Percentiles rank a stretch among this genome's conserved stretches.
Evolutionary conservation across 2,329 filamentous ascomycete genomes (phyloP).

Genomic region (Colletotrichum endophyticum): DNA sequence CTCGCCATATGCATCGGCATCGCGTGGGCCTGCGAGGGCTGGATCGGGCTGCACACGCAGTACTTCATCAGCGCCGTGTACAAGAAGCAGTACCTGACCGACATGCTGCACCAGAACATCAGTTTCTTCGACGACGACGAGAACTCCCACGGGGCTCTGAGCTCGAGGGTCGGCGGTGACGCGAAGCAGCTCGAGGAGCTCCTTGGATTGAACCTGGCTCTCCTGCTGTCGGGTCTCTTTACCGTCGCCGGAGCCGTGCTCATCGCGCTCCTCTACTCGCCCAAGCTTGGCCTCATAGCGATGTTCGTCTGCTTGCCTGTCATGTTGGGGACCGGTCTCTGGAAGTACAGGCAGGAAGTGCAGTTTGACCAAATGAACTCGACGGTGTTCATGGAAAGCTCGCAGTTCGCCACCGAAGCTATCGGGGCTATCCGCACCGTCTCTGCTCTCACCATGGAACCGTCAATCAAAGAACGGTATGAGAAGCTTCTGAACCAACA

Average conservation of each 20-base stretch:
- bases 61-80: conserved; percentile 20
- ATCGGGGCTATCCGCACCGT: conserved; percentile 69
- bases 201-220: conserved; percentile 33
- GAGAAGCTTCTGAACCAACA: conserved; percentile 38
- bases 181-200: conserved; percentile 36
- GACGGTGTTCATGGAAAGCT: conserved; percentile 62
- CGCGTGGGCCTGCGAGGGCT: conserved; percentile 29
- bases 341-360: conserved; percentile 49
- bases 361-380: conserved; percentile 64
- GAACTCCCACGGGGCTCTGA: conserved; percentile 32
- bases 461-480: conserved; percentile 50
- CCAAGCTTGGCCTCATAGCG: conserved; percentile 42
- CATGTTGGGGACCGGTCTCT: conserved; percentile 38
- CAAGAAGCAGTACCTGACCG: conserved; percentile 29
- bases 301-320: conserved; percentile 39
- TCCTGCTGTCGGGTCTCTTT: conserved; percentile 31
- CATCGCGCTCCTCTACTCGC: conserved; percentile 36
- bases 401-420: conserved; percentile 67
- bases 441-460: conserved; percentile 63
- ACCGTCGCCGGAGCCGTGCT: conserved; percentile 31
- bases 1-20: conserved; percentile 31
- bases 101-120: conserved; percentile 32
- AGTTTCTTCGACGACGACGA: conserved; percentile 33
- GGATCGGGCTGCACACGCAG: conserved; percentile 19
- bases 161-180: conserved; percentile 30